Conservation (phyloP, 2,329 filamentous ascomycete genomes). For the Alternaria conjuncta region DNA sequence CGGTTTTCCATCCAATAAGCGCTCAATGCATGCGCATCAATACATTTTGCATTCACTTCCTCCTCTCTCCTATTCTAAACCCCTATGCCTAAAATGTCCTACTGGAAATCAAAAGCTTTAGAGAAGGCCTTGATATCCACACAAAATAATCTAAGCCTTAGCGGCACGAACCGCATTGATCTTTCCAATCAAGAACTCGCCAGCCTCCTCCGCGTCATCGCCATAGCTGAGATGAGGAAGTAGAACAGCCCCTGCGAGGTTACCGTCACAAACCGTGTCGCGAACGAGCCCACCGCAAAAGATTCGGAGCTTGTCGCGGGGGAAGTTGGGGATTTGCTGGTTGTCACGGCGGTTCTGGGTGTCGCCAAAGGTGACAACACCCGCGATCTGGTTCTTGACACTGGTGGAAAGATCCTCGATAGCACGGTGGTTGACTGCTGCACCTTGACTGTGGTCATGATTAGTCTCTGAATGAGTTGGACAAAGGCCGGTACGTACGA, state of each 20-base stretch:
- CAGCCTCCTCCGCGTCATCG: neutral
- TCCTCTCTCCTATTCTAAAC: neutral
- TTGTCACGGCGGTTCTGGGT: neutral
- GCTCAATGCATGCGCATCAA: no score
- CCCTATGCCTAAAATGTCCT: neutral
- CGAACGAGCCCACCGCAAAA: slow-evolving; percentile 1
- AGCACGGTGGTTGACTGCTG: slow-evolving; percentile 3
- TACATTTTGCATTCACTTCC: neutral
- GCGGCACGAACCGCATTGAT: neutral
- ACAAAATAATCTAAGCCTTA: neutral
- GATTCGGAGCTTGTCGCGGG: neutral
- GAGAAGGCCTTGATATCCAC: neutral
- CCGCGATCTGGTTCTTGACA: slow-evolving; percentile 4
- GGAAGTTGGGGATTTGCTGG: slow-evolving; percentile 6
- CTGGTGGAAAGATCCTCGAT: slow-evolving; percentile 1
- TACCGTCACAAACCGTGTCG: slow-evolving; percentile 6
- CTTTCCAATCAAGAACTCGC: slow-evolving; percentile 4
- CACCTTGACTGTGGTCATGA: neutral
- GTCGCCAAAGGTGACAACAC: slow-evolving; percentile 1
- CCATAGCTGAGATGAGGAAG: slow-evolving; percentile 5
- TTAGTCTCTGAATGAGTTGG: neutral
- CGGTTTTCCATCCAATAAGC: no score
- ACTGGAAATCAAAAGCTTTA: neutral
- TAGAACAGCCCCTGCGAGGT: slow-evolving; percentile 1
- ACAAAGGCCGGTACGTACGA: neutral